A percentile compares a stretch with the other conserved stretches of the same genome.
phyloP scores from a whole-genome alignment of 2,329 filamentous ascomycete genomes.

The Colletotrichum musae region DNA sequence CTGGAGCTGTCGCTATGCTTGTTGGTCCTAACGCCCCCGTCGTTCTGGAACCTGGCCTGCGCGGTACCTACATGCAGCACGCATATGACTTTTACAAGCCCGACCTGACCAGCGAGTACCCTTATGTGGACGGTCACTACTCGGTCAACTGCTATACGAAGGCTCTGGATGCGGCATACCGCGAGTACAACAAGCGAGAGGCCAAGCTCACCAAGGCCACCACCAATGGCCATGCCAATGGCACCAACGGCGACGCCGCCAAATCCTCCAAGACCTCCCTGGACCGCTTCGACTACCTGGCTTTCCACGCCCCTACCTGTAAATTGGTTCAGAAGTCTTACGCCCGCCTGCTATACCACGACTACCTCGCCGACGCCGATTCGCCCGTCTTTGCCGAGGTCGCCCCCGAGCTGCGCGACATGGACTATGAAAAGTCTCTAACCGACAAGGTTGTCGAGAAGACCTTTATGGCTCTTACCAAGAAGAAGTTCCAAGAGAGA shows the following conservation, averaged over 20 bases:
- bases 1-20: slow-evolving; percentile 83
- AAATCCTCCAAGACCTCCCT: slow-evolving; percentile 71
- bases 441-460: slow-evolving; percentile 89
- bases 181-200: slow-evolving; percentile 84
- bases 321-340: slow-evolving; percentile 91
- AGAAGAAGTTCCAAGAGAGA: slow-evolving; percentile 87
- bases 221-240: slow-evolving; percentile 66
- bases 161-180: slow-evolving; percentile 86
- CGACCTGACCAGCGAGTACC: slow-evolving; percentile 89
- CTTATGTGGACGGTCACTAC: slow-evolving; percentile 87
- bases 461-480: slow-evolving; percentile 86
- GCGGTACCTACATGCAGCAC: slow-evolving; percentile 86
- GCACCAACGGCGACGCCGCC: slow-evolving; percentile 43
- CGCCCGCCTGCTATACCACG: slow-evolving; percentile 86
- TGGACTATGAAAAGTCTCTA: slow-evolving; percentile 85
- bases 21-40: slow-evolving; percentile 84
- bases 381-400: slow-evolving; percentile 80
- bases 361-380: slow-evolving; percentile 81
- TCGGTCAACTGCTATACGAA: slow-evolving; percentile 86
- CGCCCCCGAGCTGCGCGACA: slow-evolving; percentile 80
- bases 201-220: slow-evolving; percentile 69
- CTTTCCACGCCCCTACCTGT: slow-evolving; percentile 89
- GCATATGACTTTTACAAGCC: slow-evolving; percentile 94
- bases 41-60: slow-evolving; percentile 83
- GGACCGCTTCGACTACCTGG: slow-evolving; percentile 87